These are phyloP conservation scores for Ophiostoma sp. DNA, from an alignment of 2,329 filamentous ascomycete genomes.

Conservation along the genomic window DNA sequence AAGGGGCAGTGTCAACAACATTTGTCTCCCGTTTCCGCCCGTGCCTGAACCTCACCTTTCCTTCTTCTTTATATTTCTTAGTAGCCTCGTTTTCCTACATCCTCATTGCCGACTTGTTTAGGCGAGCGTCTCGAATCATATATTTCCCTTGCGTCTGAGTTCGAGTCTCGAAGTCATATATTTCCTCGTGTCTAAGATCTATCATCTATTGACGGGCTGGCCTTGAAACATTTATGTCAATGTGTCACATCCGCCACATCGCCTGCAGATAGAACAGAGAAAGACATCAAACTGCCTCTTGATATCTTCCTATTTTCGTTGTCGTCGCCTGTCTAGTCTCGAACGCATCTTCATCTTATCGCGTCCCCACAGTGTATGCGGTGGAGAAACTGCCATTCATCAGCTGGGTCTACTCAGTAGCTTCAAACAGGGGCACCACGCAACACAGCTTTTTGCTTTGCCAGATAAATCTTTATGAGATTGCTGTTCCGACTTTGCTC, in stretches of 20 bases:
- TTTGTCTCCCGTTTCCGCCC: background rate
- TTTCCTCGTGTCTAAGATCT: too few relatives aligned
- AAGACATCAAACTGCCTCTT: background rate
- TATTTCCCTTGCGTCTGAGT: too few relatives aligned
- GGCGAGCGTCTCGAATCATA: too few relatives aligned
- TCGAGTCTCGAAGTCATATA: too few relatives aligned
- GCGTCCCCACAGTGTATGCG: background rate
- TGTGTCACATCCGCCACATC: too few relatives aligned
- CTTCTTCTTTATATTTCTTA: background rate
- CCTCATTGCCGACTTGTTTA: too few relatives aligned
- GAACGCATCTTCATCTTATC: background rate
- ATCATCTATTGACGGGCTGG: too few relatives aligned
- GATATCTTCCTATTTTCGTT: background rate
- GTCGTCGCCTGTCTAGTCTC: background rate
- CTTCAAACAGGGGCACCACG: background rate
- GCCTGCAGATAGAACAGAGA: background rate
- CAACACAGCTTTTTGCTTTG: background rate
- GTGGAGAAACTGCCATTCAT: background rate
- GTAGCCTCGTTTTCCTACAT: too few relatives aligned
- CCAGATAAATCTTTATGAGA: background rate
- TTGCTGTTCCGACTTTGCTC: too few relatives aligned
- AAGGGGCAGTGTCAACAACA: background rate
- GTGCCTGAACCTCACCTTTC: background rate
- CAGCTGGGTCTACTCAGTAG: constrained; percentile 1
- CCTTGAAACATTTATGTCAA: too few relatives aligned